Conservation (phyloP, 176 grass and related monocot species). For the Rhynchospora pubera region DNA sequence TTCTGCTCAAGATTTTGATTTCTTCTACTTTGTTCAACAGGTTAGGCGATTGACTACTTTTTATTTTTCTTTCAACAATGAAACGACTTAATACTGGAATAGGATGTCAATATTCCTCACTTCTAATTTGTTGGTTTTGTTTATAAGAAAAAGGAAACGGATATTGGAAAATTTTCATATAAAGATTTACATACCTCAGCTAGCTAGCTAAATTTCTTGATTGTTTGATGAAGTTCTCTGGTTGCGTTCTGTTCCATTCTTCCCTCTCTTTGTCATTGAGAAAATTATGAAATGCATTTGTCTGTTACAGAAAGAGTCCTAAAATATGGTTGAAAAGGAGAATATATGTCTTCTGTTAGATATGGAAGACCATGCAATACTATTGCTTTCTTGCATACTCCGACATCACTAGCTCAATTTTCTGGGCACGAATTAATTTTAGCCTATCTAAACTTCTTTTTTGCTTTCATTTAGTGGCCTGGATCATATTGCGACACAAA, state of each 20-base stretch:
- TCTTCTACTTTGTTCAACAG: conserved; percentile 94
- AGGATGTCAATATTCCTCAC: neutral
- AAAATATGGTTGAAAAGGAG: neutral
- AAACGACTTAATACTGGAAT: neutral
- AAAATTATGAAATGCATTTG: conserved; percentile 2
- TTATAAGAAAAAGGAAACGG: neutral
- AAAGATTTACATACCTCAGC: neutral
- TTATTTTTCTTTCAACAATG: neutral
- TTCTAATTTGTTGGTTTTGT: neutral
- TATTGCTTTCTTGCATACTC: neutral
- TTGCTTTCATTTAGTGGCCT: conserved; percentile 45
- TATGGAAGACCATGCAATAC: neutral
- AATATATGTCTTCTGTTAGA: no score
- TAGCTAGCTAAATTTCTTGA: neutral
- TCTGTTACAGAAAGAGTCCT: neutral
- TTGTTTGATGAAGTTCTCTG: neutral
- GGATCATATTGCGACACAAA: conserved; percentile 58
- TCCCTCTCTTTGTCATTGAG: neutral
- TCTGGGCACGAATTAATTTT: no score
- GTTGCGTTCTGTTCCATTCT: neutral
- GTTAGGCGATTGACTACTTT: conserved; percentile 10
- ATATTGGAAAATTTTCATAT: neutral
- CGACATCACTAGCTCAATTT: no score
- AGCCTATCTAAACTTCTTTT: neutral
- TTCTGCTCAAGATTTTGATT: conserved; percentile 54